Percentiles rank a stretch among this genome's conserved stretches.
These are phyloP conservation scores for Stachybotrys chartarum DNA, from an alignment of 2,329 filamentous ascomycete genomes.

Conservation along the genomic window DNA sequence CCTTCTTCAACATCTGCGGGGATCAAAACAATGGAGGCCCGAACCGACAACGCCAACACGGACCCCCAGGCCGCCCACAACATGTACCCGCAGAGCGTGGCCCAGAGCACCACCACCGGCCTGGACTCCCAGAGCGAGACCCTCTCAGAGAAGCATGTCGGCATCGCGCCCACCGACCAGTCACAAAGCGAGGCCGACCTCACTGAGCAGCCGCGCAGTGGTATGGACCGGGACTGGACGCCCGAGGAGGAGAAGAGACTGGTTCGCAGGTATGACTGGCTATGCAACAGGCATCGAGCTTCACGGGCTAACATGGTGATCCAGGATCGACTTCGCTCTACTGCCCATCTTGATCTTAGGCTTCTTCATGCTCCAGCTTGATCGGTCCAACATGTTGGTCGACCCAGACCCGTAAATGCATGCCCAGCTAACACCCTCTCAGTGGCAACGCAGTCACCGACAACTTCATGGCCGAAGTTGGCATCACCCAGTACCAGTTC, in stretches of 20 bases:
- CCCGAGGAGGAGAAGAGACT: slow-evolving; percentile 18
- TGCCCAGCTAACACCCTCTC: not conserved
- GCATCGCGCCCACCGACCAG: not conserved
- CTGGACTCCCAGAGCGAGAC: not conserved
- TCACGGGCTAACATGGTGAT: not conserved
- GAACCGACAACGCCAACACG: not conserved
- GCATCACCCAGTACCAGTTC: not conserved
- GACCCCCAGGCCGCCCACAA: not conserved
- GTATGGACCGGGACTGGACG: slow-evolving; percentile 12
- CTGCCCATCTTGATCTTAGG: slow-evolving; percentile 39
- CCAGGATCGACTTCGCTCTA: slow-evolving; percentile 35
- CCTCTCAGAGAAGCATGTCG: not conserved
- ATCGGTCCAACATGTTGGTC: slow-evolving; percentile 26
- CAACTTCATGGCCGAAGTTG: not conserved
- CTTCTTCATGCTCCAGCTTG: slow-evolving; percentile 36
- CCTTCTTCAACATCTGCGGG: no score
- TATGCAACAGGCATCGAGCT: not conserved
- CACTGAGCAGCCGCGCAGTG: no score
- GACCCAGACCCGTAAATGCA: not conserved
- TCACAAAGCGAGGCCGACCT: not conserved
- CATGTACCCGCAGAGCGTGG: not conserved
- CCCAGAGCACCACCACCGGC: not conserved
- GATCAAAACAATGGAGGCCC: not conserved
- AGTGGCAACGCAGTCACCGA: not conserved
- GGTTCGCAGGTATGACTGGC: slow-evolving; percentile 14